These are phyloP conservation scores for Coleophoma eucalyptorum DNA, from an alignment of 2,329 filamentous ascomycete genomes.

Conservation along the genomic window DNA sequence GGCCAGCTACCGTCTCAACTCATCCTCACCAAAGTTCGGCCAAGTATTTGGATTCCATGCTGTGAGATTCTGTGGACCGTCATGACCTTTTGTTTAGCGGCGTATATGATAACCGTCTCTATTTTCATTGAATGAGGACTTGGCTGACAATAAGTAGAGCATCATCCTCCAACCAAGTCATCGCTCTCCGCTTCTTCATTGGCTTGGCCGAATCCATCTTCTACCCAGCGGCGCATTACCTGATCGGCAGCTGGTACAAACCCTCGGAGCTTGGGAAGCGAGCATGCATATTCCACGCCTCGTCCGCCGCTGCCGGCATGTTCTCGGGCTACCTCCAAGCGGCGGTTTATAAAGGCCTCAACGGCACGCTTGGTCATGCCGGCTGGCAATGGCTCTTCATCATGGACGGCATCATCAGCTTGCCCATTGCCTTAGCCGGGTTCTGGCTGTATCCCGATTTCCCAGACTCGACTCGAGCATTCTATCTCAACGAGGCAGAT, in stretches of 20 bases:
- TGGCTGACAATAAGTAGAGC: conserved; percentile 11
- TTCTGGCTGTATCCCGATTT: conserved; percentile 23
- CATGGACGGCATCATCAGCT: conserved; percentile 35
- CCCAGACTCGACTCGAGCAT: conserved; percentile 22
- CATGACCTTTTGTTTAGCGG: conserved; percentile 32
- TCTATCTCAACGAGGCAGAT: conserved; percentile 18
- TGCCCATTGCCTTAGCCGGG: conserved; percentile 24
- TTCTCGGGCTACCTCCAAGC: conserved; percentile 40
- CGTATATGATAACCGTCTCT: conserved; percentile 3
- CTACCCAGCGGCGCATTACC: conserved; percentile 21
- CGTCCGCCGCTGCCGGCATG: conserved; percentile 34
- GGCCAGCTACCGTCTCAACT: conserved; percentile 35
- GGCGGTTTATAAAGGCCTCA: conserved; percentile 34
- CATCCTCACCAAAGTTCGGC: conserved; percentile 35
- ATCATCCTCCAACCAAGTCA: conserved; percentile 26
- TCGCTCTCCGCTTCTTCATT: conserved; percentile 39
- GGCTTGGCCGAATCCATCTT: conserved; percentile 26
- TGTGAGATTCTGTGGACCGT: conserved; percentile 34
- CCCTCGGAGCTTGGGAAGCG: conserved; percentile 38
- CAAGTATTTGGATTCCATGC: conserved; percentile 38
- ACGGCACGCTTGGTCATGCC: conserved; percentile 31
- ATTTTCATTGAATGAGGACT: neutral
- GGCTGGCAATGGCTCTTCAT: conserved; percentile 45
- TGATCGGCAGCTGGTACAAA: conserved; percentile 40
- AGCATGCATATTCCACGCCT: conserved; percentile 36